Conservation (phyloP, 1,139 yeast species). For the Pichia terricola region DNA sequence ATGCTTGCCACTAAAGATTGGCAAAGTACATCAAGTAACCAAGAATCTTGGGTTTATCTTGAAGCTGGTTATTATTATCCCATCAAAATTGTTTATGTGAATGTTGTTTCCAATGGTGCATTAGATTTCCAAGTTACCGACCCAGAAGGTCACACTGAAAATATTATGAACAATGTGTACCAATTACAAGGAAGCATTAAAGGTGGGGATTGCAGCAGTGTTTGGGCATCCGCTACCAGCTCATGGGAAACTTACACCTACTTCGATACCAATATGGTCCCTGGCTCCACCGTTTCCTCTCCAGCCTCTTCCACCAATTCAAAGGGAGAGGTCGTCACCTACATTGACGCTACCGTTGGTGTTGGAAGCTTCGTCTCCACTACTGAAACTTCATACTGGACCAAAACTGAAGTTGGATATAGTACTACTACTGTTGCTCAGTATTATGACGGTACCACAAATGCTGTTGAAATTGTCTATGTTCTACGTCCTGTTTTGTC, state of each 20-base stretch:
- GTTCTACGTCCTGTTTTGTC: slow-evolving; percentile 2
- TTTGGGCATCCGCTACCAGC: not conserved
- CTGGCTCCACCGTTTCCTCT: slow-evolving; percentile 5
- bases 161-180: slow-evolving; percentile 4
- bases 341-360: slow-evolving; percentile 6
- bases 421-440: not conserved
- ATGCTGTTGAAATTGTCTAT: slow-evolving; percentile 1
- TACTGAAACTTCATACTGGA: slow-evolving; percentile 1
- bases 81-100: slow-evolving; percentile 20
- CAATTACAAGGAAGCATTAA: slow-evolving; percentile 5
- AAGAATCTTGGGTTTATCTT: slow-evolving; percentile 13
- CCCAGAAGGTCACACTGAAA: slow-evolving; percentile 3
- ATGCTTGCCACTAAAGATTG: slow-evolving; percentile 13
- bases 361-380: not conserved
- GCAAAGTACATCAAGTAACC: not conserved
- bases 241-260: slow-evolving; percentile 1
- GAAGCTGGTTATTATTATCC: slow-evolving; percentile 22
- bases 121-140: slow-evolving; percentile 1
- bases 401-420: not conserved
- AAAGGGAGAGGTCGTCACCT: not conserved
- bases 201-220: slow-evolving; percentile 4
- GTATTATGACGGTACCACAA: not conserved
- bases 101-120: slow-evolving; percentile 8
- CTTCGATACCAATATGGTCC: slow-evolving; percentile 1
- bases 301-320: slow-evolving; percentile 3